A percentile compares a stretch with the other conserved stretches of the same genome.
Conservation (phyloP, 2,329 filamentous ascomycete species). For the Myriosclerotinia duriaeana region DNA sequence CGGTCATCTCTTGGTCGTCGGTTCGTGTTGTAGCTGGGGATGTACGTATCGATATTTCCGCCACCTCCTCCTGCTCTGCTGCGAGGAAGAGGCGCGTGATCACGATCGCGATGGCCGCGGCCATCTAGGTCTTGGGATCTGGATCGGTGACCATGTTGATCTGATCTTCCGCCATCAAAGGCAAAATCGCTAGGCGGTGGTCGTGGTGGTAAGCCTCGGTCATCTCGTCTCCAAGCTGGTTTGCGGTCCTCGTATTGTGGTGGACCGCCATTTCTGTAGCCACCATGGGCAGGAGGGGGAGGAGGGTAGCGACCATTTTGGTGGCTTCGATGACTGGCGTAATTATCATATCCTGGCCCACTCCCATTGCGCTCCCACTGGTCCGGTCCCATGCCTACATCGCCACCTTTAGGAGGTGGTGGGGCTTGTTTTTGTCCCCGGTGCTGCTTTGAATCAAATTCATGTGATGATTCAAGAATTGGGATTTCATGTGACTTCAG, state of each 20-base stretch:
- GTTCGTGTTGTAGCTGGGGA: slow-evolving; percentile 49
- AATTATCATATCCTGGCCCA: slow-evolving; percentile 34
- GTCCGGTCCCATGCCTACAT: slow-evolving; percentile 70
- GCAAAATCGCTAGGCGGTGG: slow-evolving; percentile 36
- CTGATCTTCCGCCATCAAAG: slow-evolving; percentile 37
- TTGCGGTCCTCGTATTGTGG: slow-evolving; percentile 38
- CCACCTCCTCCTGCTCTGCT: slow-evolving; percentile 29
- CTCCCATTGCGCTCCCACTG: slow-evolving; percentile 39
- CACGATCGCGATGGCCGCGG: slow-evolving; percentile 28
- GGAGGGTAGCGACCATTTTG: slow-evolving; percentile 23
- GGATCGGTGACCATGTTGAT: slow-evolving; percentile 46
- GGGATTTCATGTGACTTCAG: slow-evolving; percentile 85
- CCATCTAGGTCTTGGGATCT: slow-evolving; percentile 42
- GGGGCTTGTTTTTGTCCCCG: slow-evolving; percentile 80
- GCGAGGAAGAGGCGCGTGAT: slow-evolving; percentile 28
- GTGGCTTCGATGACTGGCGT: slow-evolving; percentile 31
- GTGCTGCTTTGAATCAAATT: slow-evolving; percentile 90
- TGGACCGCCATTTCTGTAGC: slow-evolving; percentile 36
- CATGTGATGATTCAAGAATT: slow-evolving; percentile 89
- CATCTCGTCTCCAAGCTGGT: slow-evolving; percentile 39
- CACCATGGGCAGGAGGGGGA: slow-evolving; percentile 31
- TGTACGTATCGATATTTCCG: slow-evolving; percentile 49
- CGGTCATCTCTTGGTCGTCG: slow-evolving; percentile 36
- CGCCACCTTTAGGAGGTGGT: slow-evolving; percentile 87
- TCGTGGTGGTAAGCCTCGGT: slow-evolving; percentile 38